phyloP scores from a whole-genome alignment of 148 eudicot genomes.

The Chenopodium suecicum region DNA sequence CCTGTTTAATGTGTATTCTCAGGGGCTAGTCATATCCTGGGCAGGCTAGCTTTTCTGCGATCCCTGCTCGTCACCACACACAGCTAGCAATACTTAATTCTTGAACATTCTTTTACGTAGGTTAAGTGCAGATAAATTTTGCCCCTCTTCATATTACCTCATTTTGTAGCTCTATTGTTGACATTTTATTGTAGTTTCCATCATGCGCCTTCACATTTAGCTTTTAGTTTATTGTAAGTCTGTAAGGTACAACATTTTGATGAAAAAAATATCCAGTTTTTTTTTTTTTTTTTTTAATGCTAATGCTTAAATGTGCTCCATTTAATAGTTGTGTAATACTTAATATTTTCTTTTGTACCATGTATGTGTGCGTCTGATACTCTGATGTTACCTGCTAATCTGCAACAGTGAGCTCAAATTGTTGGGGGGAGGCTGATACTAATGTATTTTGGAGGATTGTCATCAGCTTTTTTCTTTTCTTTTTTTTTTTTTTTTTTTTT shows the following conservation, averaged over 20 bases:
- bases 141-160: background rate
- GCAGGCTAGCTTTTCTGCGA: constrained; percentile 25
- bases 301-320: background rate
- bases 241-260: constrained; percentile 25
- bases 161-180: constrained; percentile 14
- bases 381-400: background rate
- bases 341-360: too few relatives aligned
- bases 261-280: background rate
- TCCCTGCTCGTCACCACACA: constrained; percentile 13
- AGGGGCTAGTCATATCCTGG: constrained; percentile 14
- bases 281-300: background rate
- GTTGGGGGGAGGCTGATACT: too few relatives aligned
- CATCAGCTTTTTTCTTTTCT: too few relatives aligned
- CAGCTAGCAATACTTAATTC: constrained; percentile 12
- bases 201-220: constrained; percentile 7
- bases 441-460: too few relatives aligned
- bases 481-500: too few relatives aligned
- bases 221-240: constrained; percentile 13
- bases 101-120: constrained; percentile 28
- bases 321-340: background rate
- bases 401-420: too few relatives aligned
- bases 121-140: constrained; percentile 21
- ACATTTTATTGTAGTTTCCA: constrained; percentile 10
- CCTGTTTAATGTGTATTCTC: constrained; percentile 7
- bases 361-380: background rate